Evolutionary conservation across 371 early-diverging fungal genomes (phyloP).

Genomic region (Lichtheimia ornata): DNA sequence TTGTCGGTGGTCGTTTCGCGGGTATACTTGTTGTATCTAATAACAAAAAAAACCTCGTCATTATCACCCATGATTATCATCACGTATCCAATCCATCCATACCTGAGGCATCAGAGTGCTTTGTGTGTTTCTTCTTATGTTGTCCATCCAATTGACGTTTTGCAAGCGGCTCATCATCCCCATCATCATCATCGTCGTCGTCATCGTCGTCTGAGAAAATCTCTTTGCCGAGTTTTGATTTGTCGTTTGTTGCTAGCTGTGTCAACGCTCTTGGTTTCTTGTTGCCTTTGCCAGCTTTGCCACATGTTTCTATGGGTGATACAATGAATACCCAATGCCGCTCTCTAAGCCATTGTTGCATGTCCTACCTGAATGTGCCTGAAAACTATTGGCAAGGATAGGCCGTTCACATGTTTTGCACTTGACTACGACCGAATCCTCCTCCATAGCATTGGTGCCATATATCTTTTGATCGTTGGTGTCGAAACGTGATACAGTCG

Average conservation of each 20-base stretch:
- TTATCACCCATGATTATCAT: not conserved
- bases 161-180: constrained; percentile 23
- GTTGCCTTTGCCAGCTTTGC: constrained; percentile 11
- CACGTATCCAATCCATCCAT: not conserved
- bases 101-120: not conserved
- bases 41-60: not conserved
- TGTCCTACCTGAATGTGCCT: constrained; percentile 37
- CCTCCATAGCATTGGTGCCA: constrained; percentile 48
- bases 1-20: not conserved
- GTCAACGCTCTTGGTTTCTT: constrained; percentile 13
- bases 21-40: not conserved
- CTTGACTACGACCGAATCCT: constrained; percentile 39
- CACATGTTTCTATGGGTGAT: constrained; percentile 13
- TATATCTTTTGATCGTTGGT: constrained; percentile 36
- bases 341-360: not conserved
- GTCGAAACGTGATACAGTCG: constrained; percentile 28
- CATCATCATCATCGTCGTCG: constrained; percentile 17
- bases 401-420: constrained; percentile 45
- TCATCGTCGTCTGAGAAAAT: constrained; percentile 25
- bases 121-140: not conserved
- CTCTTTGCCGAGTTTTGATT: constrained; percentile 12
- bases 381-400: constrained; percentile 40
- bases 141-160: not conserved
- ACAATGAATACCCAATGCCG: not conserved
- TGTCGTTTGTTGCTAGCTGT: constrained; percentile 8